Evolutionary conservation across 1,284 basidiomycete genomes (phyloP).

Genomic region (Ganoderma sinense): DNA sequence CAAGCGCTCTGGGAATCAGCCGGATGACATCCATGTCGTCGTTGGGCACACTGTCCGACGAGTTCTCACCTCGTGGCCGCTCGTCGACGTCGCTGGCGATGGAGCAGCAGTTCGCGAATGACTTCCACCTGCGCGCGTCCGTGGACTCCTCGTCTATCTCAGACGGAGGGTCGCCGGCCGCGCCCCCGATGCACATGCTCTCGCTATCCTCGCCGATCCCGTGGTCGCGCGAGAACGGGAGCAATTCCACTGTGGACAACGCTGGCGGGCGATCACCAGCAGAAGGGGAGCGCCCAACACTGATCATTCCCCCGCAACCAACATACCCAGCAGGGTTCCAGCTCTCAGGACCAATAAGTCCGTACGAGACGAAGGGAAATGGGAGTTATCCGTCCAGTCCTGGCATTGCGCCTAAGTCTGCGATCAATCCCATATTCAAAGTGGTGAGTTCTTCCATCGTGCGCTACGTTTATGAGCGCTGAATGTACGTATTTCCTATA

Average conservation of each 20-base stretch:
- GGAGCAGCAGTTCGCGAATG: constrained; percentile 81
- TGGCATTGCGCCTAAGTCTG: constrained; percentile 64
- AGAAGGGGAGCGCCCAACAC: constrained; percentile 40
- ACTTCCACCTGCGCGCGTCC: constrained; percentile 79
- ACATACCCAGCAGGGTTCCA: constrained; percentile 48
- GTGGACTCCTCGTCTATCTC: constrained; percentile 68
- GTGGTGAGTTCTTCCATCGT: constrained; percentile 69
- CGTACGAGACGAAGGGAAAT: constrained; percentile 36
- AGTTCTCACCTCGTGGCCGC: constrained; percentile 75
- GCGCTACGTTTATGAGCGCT: neutral
- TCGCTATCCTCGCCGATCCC: constrained; percentile 69
- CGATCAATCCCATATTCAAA: constrained; percentile 91
- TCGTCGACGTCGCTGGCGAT: constrained; percentile 86
- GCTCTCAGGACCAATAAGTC: constrained; percentile 41
- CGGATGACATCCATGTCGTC: constrained; percentile 82
- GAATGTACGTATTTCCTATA: constrained; percentile 35
- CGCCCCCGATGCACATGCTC: constrained; percentile 75
- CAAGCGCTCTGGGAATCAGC: constrained; percentile 68
- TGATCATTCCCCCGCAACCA: constrained; percentile 57
- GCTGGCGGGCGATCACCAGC: constrained; percentile 26
- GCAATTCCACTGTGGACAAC: constrained; percentile 37
- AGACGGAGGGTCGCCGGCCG: constrained; percentile 61
- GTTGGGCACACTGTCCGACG: constrained; percentile 72
- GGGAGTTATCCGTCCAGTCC: constrained; percentile 55
- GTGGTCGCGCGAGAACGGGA: constrained; percentile 39